phyloP scores from a whole-genome alignment of 306 rosid genomes.

The Cicer cuneatum region DNA sequence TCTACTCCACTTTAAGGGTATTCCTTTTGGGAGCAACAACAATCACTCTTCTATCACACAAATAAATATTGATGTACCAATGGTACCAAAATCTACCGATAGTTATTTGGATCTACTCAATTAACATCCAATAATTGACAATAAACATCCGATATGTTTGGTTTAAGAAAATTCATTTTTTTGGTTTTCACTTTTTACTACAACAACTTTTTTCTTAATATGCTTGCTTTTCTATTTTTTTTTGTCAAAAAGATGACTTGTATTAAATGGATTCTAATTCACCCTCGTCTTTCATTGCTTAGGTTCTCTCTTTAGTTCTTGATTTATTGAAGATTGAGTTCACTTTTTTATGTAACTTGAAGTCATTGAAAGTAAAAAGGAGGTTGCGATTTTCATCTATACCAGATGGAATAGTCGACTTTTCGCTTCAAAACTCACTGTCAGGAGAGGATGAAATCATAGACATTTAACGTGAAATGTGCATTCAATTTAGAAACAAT shows the following conservation, averaged over 20 bases:
- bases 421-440: background rate
- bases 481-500: background rate
- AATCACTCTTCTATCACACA: background rate
- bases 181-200: no score
- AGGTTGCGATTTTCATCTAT: background rate
- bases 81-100: accelerated
- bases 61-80: no score
- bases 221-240: no score
- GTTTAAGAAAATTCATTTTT: no score
- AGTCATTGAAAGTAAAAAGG: background rate
- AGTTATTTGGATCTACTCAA: no score
- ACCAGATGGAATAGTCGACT: background rate
- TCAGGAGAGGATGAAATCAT: background rate
- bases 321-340: background rate
- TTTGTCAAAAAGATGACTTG: background rate
- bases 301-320: background rate
- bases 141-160: no score
- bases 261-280: background rate
- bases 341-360: background rate
- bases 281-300: no score
- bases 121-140: no score
- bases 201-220: background rate
- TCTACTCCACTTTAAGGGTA: no score
- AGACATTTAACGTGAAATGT: background rate
- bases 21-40: background rate